Percentiles rank a stretch among this genome's conserved stretches.
These are phyloP conservation scores for Microascus cirrosus DNA, from an alignment of 2,329 filamentous ascomycete species.

Conservation along the genomic window DNA sequence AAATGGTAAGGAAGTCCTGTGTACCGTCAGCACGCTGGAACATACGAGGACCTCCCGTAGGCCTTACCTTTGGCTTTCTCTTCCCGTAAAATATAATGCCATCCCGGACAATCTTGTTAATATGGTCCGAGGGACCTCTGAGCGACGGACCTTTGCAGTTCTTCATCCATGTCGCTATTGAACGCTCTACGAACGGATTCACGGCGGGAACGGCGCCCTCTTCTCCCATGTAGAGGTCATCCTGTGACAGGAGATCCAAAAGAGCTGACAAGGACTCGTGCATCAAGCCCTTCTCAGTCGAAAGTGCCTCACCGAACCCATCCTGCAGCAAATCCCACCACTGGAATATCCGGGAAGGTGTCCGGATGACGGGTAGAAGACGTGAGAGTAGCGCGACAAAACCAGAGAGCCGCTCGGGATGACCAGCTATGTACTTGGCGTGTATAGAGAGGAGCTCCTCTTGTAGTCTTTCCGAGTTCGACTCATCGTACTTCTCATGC, in stretches of 20 bases:
- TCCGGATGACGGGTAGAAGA: conserved; percentile 52
- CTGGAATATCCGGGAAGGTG: conserved; percentile 49
- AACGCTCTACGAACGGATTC: conserved; percentile 42
- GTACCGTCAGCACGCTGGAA: conserved; percentile 1
- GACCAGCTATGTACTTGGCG: conserved; percentile 48
- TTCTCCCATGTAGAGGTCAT: conserved; percentile 41
- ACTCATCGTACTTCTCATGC: conserved; percentile 56
- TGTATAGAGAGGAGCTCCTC: conserved; percentile 61
- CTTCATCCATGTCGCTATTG: conserved; percentile 48
- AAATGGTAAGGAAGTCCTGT: conserved; percentile 52
- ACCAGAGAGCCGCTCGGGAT: conserved; percentile 45
- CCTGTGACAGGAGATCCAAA: conserved; percentile 51
- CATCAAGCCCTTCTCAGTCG: conserved; percentile 51
- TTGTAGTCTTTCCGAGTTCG: conserved; percentile 58
- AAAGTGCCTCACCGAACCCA: conserved; percentile 29
- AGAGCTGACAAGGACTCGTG: conserved; percentile 55
- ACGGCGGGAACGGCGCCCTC: conserved; percentile 27
- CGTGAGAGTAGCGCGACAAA: conserved; percentile 59
- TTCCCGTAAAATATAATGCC: conserved; percentile 52
- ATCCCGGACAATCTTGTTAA: conserved; percentile 37
- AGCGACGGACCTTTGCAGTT: conserved; percentile 13
- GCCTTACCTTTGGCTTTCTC: conserved; percentile 46
- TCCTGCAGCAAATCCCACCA: conserved; percentile 56
- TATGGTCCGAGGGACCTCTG: conserved; percentile 22
- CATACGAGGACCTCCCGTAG: not conserved